A percentile compares a stretch with the other conserved stretches of the same genome.
phyloP scores from a whole-genome alignment of 495 filamentous ascomycete genomes.

The Hypoxylon crocopeplum region DNA sequence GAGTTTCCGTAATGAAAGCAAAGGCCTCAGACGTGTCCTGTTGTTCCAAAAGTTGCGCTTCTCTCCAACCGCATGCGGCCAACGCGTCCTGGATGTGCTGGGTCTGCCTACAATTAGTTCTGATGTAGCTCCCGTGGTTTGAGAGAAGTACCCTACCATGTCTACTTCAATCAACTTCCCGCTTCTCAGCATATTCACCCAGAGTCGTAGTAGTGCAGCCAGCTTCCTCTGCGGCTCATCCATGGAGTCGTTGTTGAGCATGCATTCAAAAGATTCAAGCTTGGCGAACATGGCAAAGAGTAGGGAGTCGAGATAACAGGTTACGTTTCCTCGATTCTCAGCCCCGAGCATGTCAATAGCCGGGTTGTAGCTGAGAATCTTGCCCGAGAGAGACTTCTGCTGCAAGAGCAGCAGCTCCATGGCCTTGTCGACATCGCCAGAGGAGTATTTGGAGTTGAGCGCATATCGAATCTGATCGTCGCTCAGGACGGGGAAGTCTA shows the following conservation, averaged over 20 bases:
- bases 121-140: background rate
- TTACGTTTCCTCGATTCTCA: slow-evolving; percentile 82
- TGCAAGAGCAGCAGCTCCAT: slow-evolving; percentile 76
- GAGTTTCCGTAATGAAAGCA: slow-evolving; percentile 86
- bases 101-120: slow-evolving; percentile 64
- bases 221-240: slow-evolving; percentile 76
- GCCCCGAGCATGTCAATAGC: slow-evolving; percentile 79
- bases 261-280: slow-evolving; percentile 87
- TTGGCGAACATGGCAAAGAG: slow-evolving; percentile 97
- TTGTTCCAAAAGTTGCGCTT: slow-evolving; percentile 75
- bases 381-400: slow-evolving; percentile 80
- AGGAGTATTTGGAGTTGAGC: slow-evolving; percentile 66
- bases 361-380: slow-evolving; percentile 75
- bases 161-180: slow-evolving; percentile 86
- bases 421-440: slow-evolving; percentile 75
- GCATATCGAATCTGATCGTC: slow-evolving; percentile 75
- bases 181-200: slow-evolving; percentile 89
- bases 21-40: slow-evolving; percentile 97
- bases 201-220: slow-evolving; percentile 76
- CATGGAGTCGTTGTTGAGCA: slow-evolving; percentile 66
- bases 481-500: slow-evolving; percentile 60
- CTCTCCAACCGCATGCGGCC: slow-evolving; percentile 89
- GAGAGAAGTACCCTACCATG: slow-evolving; percentile 64
- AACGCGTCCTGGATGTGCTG: slow-evolving; percentile 81
- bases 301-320: slow-evolving; percentile 91